phyloP scores from a whole-genome alignment of 148 eudicot genomes.

The Rhododendron mucronatum region DNA sequence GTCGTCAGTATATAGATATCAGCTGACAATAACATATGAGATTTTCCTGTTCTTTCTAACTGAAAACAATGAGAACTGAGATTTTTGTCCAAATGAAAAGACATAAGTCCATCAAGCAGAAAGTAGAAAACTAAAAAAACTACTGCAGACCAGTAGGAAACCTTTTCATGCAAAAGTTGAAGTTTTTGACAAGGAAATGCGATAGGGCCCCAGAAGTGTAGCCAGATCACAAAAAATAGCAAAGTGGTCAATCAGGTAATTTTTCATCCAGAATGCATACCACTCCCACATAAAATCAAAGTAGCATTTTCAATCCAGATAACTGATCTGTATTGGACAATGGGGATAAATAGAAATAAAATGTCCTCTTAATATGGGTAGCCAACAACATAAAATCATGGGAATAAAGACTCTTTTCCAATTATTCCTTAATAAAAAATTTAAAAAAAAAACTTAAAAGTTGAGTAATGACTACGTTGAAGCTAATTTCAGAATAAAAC shows the following conservation, averaged over 20 bases:
- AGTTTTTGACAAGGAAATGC: not conserved
- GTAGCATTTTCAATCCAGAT: not conserved
- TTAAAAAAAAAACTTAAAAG: too few relatives aligned
- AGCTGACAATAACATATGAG: not conserved
- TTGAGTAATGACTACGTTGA: not conserved
- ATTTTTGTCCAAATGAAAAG: constrained; percentile 2
- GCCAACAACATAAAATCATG: not conserved
- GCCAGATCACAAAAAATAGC: constrained; percentile 1
- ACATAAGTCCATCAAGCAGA: not conserved
- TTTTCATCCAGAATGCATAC: not conserved
- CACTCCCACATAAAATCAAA: not conserved
- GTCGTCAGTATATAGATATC: not conserved
- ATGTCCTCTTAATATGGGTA: not conserved
- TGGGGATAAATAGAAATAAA: not conserved
- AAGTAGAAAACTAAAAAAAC: not conserved
- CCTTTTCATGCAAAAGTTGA: not conserved
- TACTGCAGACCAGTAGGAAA: not conserved
- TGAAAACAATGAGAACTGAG: not conserved
- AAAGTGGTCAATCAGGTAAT: not conserved
- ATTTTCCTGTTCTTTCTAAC: not conserved
- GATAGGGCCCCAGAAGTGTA: not conserved
- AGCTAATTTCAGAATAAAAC: not conserved
- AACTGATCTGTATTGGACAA: not conserved
- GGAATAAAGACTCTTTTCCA: not conserved
- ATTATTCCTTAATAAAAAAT: not conserved